Base-by-base conservation (phyloP, 2,329 filamentous ascomycete genomes). In the Metarhizium anisopliae region DNA sequence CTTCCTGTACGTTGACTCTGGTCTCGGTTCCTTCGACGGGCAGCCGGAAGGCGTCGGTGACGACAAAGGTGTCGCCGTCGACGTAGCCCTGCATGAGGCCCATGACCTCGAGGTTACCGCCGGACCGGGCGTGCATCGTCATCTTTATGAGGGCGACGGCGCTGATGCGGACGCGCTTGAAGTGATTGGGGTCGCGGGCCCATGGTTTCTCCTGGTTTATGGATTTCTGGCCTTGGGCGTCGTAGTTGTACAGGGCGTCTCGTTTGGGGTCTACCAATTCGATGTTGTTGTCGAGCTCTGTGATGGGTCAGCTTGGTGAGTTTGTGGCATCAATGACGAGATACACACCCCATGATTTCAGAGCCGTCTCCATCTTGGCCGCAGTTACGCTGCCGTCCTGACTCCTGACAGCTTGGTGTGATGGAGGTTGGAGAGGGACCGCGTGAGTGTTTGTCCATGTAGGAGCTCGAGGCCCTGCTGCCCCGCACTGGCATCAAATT, bases 21-120 rank as follows among this genome's bases (percentile, higher is more conserved):
- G 94, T 99, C 75, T 99, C 94, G n/a, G 94, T 99, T 30, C 94
- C 94, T 70, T 99, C 94, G 45, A 99, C 94, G 0, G 94, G 94
- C 43, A 99, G 77, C 20, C 92, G 84, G 72, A 97, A 94, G 30
- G 92, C 90, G 67, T 99, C 94, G 1, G 92, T 97, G 54, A 99
- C 87, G 62, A 99, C 84, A 66, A 99, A 89, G 1, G 89, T 82
- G 65, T 95, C 86, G 47, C 86, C 84, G 61, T 90, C 83, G 52
- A 96, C 87, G 71, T 95, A 96, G 59, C 94, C 94, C 68, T 95
- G 89, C 94, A 99, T 99, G 64, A 99, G 73, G 56, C 94, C 94
- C 94, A 99, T 99, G 65, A 99, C 83, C 76, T 99, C 94, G 61
- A 97, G 81, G 32, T 83, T 84, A 56, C 94, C 93, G 61, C 94